Conservation (phyloP, 2,329 filamentous ascomycete genomes). For the Metarhizium guizhouense region DNA sequence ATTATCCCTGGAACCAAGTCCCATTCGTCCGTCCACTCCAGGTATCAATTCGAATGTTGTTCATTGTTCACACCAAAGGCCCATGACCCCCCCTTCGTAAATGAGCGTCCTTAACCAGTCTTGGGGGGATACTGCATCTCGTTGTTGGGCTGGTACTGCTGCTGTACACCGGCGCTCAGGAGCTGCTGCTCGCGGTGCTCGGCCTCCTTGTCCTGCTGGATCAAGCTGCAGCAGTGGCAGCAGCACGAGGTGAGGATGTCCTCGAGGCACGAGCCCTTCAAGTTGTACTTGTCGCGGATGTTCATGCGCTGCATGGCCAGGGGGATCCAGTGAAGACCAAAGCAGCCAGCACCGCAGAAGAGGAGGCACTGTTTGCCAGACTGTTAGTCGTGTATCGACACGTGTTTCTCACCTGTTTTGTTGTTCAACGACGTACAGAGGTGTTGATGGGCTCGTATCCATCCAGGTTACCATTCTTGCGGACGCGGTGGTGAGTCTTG, state of each 20-base stretch:
- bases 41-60: too few species aligned
- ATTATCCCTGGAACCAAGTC: too few species aligned
- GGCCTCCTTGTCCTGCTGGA: conserved; percentile 40
- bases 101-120: background rate
- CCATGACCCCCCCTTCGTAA: too few species aligned
- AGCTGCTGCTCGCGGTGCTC: conserved; percentile 23
- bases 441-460: conserved; percentile 39
- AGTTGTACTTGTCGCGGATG: conserved; percentile 35
- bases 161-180: conserved; percentile 4
- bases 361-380: conserved; percentile 28
- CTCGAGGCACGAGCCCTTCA: conserved; percentile 32
- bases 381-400: background rate
- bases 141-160: conserved; percentile 13
- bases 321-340: conserved; percentile 33
- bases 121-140: conserved; percentile 10
- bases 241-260: conserved; percentile 35
- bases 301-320: conserved; percentile 35
- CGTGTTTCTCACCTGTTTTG: background rate
- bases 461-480: conserved; percentile 28
- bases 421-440: conserved; percentile 24
- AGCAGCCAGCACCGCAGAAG: conserved; percentile 30
- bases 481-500: conserved; percentile 37
- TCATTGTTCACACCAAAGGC: too few species aligned
- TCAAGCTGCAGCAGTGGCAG: conserved; percentile 34
- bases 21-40: too few species aligned